Conservation (phyloP, 1,139 yeast species). For the Kodamaea fungicola region DNA sequence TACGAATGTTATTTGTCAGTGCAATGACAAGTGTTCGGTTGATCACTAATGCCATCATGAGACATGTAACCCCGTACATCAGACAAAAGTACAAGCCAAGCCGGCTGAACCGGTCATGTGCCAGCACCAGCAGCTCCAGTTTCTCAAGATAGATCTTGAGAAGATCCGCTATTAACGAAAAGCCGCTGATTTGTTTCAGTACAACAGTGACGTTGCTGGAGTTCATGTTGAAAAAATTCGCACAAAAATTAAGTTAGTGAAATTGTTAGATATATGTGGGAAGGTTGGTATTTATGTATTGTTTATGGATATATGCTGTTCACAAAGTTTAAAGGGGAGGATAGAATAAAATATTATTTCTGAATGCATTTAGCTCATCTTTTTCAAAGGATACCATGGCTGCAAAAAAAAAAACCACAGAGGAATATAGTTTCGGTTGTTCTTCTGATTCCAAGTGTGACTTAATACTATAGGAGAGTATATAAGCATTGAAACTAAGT, state of each 20-base stretch:
- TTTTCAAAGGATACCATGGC: no score
- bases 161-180: conserved; percentile 6
- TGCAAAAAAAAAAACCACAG: no score
- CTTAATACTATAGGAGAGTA: no score
- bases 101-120: conserved; percentile 18
- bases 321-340: neutral
- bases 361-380: no score
- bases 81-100: conserved; percentile 32
- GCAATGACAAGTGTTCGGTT: conserved; percentile 69
- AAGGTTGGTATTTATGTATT: no score
- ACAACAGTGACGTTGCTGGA: neutral
- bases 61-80: conserved; percentile 40
- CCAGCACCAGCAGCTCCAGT: conserved; percentile 10
- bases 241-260: no score
- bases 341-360: neutral
- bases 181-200: neutral
- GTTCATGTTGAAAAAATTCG: neutral
- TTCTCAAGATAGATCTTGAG: conserved; percentile 22
- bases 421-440: no score
- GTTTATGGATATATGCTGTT: neutral
- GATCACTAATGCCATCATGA: conserved; percentile 61
- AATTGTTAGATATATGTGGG: no score
- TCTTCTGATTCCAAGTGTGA: no score
- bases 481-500: no score
- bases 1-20: conserved; percentile 44